Base-by-base conservation (phyloP, 2,329 filamentous ascomycete species). In the Thielaviopsis ethacetica region DNA sequence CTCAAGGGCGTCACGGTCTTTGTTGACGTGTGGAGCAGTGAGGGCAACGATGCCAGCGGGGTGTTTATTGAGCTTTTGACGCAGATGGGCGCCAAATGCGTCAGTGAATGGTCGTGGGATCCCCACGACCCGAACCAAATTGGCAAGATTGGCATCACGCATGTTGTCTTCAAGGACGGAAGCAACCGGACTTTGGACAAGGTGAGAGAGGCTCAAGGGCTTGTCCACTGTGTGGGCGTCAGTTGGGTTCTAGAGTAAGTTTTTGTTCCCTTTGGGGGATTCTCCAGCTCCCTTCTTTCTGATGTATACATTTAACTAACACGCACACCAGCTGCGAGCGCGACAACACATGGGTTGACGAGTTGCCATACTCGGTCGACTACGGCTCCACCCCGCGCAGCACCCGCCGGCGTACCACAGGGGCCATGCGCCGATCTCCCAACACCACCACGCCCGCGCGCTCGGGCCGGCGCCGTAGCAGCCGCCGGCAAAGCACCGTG, bases 101-200 rank as follows among this genome's bases (percentile, higher is more conserved):
- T 91, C 51, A 87, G 84, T 70, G 77, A 76, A 15, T 93, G 88
- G 88, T 74, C 75, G 52, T 91, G 86, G 84, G 66, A 65, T 41
- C 60, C 60, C 7, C 60, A 59, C 5, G 38, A 61, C 17, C 56
- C 60, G 2, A 61, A 53, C 27, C 73, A 76, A 15, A 65, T 67
- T 5, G 68, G 70, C 15, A 85, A 82, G 67, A 74, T 88, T 61
- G 86, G 84, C 5, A 88, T 95, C 65, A 95, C 89, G 0, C 90
- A 95, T 67, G 86, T 95, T 7, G 82, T 95, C 6, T 95, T 84
- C 75, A 95, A 95, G 69, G 90, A 95, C 66, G 90, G 90, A 53
- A 83, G 83, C 50, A 84, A 85, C 66, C 77, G 84, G 26, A 95
- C 89, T 0, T 71, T 95, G 63, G 85, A 94, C 67, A 94, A 90